Percentiles rank a stretch among this genome's conserved stretches.
Conservation (phyloP, 768 basidiomycete genomes). For the Hericium coralloides region DNA sequence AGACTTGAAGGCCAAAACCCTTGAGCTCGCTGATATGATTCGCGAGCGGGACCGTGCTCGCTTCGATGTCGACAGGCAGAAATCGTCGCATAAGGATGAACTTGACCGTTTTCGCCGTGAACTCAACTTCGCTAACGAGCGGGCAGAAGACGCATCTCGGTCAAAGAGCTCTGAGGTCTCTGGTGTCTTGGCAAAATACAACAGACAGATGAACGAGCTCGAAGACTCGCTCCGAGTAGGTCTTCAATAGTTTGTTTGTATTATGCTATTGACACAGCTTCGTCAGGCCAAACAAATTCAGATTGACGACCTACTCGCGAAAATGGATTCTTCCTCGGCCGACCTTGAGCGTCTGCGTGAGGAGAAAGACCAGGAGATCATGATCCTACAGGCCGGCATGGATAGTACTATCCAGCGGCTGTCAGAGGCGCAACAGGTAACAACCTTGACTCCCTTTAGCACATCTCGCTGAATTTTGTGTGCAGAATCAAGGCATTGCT, state of each 20-base stretch:
- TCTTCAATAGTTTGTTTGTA: background rate
- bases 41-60: slow-evolving; percentile 92
- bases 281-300: slow-evolving; percentile 87
- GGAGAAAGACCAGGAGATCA: slow-evolving; percentile 95
- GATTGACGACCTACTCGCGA: slow-evolving; percentile 84
- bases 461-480: slow-evolving; percentile 5
- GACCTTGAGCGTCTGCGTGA: slow-evolving; percentile 81
- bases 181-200: slow-evolving; percentile 81
- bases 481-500: slow-evolving; percentile 70
- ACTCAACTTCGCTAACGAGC: slow-evolving; percentile 90
- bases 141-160: slow-evolving; percentile 89
- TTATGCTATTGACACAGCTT: slow-evolving; percentile 5
- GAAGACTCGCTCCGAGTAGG: slow-evolving; percentile 88
- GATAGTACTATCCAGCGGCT: slow-evolving; percentile 85
- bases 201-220: slow-evolving; percentile 91
- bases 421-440: slow-evolving; percentile 77
- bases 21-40: slow-evolving; percentile 98
- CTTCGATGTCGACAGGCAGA: slow-evolving; percentile 91
- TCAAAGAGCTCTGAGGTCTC: slow-evolving; percentile 93
- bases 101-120: slow-evolving; percentile 88
- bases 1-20: slow-evolving; percentile 96
- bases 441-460: slow-evolving; percentile 8
- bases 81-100: slow-evolving; percentile 93
- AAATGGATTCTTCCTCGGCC: slow-evolving; percentile 62
- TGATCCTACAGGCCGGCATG: slow-evolving; percentile 93